Base-by-base conservation (phyloP, 1,284 basidiomycete species). In the Moesziomyces aphidis region DNA sequence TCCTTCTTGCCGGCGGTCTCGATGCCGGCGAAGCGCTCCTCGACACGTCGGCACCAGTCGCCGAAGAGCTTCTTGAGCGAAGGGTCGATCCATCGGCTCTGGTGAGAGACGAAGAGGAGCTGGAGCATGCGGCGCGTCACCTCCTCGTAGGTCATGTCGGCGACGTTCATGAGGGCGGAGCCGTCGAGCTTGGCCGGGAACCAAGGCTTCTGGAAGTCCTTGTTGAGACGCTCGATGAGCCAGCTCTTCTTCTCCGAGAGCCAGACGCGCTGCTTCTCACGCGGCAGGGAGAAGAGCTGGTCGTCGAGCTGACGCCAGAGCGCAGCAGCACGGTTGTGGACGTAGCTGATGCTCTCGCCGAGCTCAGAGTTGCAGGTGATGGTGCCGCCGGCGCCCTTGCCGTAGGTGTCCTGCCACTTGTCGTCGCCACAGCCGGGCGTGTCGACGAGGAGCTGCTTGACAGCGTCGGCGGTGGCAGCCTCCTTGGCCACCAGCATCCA, bases 401-500 rank as follows among this genome's bases (percentile, higher is more conserved):
- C 87, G 85, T 99, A 99, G 1, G 96, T 97, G 48, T 92, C 93
- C 85, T 99, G 96, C 96, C 95, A 98, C 67, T 91, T 88, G 62
- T 88, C 88, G 83, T 99, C 95, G 59, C 91, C 90, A 55, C 97
- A 95, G 86, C 97, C 97, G n/a, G 91, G 82, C 1, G 96, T 95
- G 54, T 92, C 92, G 67, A 98, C 92, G 77, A 99, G 97, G 73
- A 99, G 89, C 86, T 98, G 92, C 89, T 99, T 99, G 85, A 99
- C 95, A 15, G 91, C 91, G 6, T 93, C 89, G 80, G 91, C 92
- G 0, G 96, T 98, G 85, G 98, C 95, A 11, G 96, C 94, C 86
- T 99, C 96, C 87, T 95, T 95, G 69, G 96, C 96, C 47, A 97
- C 93, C 94, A 99, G 97, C 85, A 97, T 94, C 71, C 97, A 92